A percentile compares a stretch with the other conserved stretches of the same genome.
These are phyloP conservation scores for Aspergillus sp. DNA, from an alignment of 2,329 filamentous ascomycete species.

Conservation along the genomic window DNA sequence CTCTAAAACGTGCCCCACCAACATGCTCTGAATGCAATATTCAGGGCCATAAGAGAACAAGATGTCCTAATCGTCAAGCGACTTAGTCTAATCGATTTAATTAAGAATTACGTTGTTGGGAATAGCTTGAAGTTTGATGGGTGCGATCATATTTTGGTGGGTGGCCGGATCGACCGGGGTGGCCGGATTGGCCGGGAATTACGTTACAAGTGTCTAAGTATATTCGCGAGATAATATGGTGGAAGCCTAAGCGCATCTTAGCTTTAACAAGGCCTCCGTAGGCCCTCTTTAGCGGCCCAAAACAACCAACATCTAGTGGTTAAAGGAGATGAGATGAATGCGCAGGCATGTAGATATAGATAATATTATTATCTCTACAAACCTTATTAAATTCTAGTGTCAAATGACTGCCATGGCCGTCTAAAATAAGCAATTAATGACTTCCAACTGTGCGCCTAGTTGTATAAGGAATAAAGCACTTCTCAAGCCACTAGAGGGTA, in stretches of 20 bases:
- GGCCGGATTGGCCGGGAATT: too few species aligned
- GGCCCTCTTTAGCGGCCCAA: not conserved
- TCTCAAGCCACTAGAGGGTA: not conserved
- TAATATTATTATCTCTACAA: slow-evolving; percentile 21
- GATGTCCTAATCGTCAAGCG: too few species aligned
- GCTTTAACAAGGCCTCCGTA: not conserved
- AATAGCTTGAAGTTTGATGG: too few species aligned
- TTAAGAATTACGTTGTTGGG: too few species aligned
- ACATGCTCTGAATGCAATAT: too few species aligned
- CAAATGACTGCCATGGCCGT: slow-evolving; percentile 21
- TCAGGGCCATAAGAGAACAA: too few species aligned
- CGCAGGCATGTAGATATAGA: not conserved
- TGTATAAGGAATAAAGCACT: not conserved
- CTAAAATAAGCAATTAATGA: slow-evolving; percentile 20
- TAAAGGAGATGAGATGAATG: not conserved
- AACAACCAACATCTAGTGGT: slow-evolving; percentile 9
- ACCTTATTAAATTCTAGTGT: slow-evolving; percentile 19
- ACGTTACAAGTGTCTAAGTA: too few species aligned
- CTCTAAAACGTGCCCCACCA: too few species aligned
- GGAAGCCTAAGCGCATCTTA: not conserved
- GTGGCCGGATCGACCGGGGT: too few species aligned
- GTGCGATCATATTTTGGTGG: too few species aligned
- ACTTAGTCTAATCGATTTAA: too few species aligned
- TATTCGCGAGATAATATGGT: too few species aligned
- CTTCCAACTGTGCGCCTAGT: slow-evolving; percentile 2